These are phyloP conservation scores for Neofusicoccum ribis DNA, from an alignment of 2,329 filamentous ascomycete genomes.

Conservation along the genomic window DNA sequence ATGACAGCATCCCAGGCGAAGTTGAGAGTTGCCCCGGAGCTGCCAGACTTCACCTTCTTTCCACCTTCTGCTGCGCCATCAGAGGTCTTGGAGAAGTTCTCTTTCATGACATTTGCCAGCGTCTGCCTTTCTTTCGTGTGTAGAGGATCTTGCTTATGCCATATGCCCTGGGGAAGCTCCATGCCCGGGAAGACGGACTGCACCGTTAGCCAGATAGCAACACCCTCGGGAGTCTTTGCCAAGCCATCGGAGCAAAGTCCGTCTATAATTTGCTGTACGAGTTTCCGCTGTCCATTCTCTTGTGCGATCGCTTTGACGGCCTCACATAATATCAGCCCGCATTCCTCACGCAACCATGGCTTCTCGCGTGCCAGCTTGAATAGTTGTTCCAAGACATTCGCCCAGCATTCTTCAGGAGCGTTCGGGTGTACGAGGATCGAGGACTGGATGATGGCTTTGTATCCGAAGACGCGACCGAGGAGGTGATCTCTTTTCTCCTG, in stretches of 20 bases:
- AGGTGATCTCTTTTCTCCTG: constrained; percentile 85
- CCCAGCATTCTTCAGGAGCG: constrained; percentile 59
- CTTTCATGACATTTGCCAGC: constrained; percentile 77
- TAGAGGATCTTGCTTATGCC: constrained; percentile 73
- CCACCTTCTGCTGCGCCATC: constrained; percentile 41
- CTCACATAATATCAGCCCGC: constrained; percentile 77
- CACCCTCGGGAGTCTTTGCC: constrained; percentile 80
- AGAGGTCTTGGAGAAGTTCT: constrained; percentile 61
- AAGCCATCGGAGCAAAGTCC: constrained; percentile 65
- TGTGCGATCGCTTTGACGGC: constrained; percentile 60
- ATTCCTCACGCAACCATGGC: constrained; percentile 86
- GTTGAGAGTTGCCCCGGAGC: constrained; percentile 77
- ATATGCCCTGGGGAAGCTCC: constrained; percentile 67
- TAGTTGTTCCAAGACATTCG: constrained; percentile 68
- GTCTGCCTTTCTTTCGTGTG: constrained; percentile 65
- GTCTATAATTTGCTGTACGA: constrained; percentile 63
- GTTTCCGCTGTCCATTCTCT: constrained; percentile 50
- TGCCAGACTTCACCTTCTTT: constrained; percentile 62
- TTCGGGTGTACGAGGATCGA: constrained; percentile 65
- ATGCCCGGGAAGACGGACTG: constrained; percentile 64
- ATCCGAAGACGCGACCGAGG: constrained; percentile 83
- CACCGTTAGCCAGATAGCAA: constrained; percentile 81
- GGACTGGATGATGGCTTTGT: constrained; percentile 82
- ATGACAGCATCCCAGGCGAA: constrained; percentile 87
- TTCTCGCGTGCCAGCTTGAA: constrained; percentile 77